phyloP scores from a whole-genome alignment of 2,329 filamentous ascomycete species.

The Xylariaceae sp. region DNA sequence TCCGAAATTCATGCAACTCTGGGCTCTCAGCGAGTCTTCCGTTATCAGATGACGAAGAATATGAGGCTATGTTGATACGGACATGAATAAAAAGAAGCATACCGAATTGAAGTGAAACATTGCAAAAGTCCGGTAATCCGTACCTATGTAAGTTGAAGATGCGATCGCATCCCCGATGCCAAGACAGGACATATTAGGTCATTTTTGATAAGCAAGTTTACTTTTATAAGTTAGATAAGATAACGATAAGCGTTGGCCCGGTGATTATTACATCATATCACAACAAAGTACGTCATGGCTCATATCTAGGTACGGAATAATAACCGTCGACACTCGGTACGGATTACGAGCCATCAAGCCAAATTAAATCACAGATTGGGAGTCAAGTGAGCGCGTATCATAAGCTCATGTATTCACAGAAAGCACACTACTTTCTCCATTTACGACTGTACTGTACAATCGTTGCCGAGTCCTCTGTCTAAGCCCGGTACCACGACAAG shows the following conservation, averaged over 20 bases:
- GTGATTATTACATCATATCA: background rate
- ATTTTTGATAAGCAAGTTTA: background rate
- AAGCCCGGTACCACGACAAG: constrained; percentile 9
- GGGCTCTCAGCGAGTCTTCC: too few relatives aligned
- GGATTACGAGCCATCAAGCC: background rate
- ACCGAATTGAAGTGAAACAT: too few relatives aligned
- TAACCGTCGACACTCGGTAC: background rate
- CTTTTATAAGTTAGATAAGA: background rate
- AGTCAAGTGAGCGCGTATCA: background rate
- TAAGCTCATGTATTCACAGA: background rate
- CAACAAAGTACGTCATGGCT: background rate
- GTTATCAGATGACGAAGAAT: too few relatives aligned
- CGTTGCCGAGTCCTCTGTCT: constrained; percentile 14
- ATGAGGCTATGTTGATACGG: too few relatives aligned
- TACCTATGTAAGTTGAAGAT: background rate
- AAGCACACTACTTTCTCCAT: constrained; percentile 5
- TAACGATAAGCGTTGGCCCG: background rate
- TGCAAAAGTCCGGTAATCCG: too few relatives aligned
- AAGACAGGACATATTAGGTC: background rate
- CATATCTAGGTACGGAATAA: too few relatives aligned
- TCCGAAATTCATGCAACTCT: too few relatives aligned
- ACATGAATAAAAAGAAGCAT: too few relatives aligned
- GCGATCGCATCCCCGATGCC: background rate
- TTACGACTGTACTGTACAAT: constrained; percentile 7
- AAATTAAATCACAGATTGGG: background rate